Conservation (phyloP, 306 rosid genomes). For the Malus sieversii region DNA sequence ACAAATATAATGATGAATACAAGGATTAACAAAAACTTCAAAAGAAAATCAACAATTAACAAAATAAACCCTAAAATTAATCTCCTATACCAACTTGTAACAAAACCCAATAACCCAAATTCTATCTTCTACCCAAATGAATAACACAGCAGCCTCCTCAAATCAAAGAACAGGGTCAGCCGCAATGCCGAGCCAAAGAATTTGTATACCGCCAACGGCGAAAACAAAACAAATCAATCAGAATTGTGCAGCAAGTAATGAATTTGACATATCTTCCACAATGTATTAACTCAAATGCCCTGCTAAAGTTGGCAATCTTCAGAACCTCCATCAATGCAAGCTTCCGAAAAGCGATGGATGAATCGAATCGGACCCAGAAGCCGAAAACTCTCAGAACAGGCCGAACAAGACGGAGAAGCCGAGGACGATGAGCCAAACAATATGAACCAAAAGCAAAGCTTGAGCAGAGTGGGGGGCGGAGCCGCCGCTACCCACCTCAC, state of each 20-base stretch:
- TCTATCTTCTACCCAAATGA: neutral
- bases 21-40: neutral
- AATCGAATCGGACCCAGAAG: neutral
- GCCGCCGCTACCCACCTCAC: conserved; percentile 74
- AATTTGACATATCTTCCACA: neutral
- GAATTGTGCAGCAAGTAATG: neutral
- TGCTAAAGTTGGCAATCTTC: conserved; percentile 1
- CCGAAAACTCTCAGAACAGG: conserved; percentile 35
- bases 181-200: neutral
- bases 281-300: neutral
- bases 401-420: conserved; percentile 73
- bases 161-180: neutral
- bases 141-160: neutral
- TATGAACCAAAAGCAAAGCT: conserved; percentile 76
- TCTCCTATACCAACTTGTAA: neutral
- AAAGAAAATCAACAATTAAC: neutral
- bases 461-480: conserved; percentile 67
- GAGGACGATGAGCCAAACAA: conserved; percentile 76
- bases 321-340: neutral
- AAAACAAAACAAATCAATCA: neutral
- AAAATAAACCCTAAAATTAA: neutral
- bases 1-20: neutral
- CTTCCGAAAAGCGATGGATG: neutral
- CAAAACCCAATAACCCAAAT: neutral
- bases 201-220: neutral